Conservation (phyloP, 2,329 filamentous ascomycete genomes). For the Phyllosticta ampelicida region DNA sequence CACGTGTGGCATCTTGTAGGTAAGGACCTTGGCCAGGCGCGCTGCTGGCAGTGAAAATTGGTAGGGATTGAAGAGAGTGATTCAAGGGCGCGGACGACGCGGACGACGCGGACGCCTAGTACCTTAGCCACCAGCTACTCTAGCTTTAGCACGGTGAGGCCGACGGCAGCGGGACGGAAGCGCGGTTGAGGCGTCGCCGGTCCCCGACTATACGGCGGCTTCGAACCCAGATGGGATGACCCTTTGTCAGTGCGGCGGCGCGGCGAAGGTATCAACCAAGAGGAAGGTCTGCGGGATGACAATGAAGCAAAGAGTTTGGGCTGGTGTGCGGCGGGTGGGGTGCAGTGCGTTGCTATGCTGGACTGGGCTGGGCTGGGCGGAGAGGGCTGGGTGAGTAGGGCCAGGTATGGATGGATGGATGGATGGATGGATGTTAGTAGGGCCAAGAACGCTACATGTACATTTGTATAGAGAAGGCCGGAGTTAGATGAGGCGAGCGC, state of each 20-base stretch:
- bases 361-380: neutral
- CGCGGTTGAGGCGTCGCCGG: neutral
- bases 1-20: too few relatives aligned
- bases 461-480: neutral
- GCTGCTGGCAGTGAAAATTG: neutral
- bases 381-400: neutral
- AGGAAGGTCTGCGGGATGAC: neutral
- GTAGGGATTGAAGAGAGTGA: neutral
- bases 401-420: neutral
- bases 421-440: too few relatives aligned
- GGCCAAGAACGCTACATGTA: too few relatives aligned
- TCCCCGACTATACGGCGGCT: too few relatives aligned
- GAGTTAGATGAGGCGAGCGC: neutral
- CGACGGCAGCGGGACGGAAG: neutral
- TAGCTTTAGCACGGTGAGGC: neutral
- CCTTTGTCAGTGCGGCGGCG: neutral
- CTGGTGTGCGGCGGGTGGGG: neutral
- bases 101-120: neutral
- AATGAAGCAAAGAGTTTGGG: neutral
- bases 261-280: neutral
- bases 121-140: neutral
- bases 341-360: neutral
- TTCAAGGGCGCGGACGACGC: neutral
- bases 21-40: neutral
- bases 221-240: neutral